Conservation (phyloP, 2,329 filamentous ascomycete genomes). For the Xylariaceae sp. region DNA sequence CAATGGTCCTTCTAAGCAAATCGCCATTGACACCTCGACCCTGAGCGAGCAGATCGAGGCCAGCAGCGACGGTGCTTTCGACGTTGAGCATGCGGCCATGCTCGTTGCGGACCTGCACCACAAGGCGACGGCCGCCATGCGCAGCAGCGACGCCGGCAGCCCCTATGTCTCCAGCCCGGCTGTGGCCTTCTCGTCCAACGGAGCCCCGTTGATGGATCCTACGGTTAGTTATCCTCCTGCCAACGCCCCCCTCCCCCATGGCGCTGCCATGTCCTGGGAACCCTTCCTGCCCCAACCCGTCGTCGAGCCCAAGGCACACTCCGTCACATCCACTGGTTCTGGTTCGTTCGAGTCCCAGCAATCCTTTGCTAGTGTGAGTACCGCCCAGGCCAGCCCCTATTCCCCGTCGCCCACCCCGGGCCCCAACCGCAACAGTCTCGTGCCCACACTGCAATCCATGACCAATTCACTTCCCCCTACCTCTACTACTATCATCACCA, state of each 20-base stretch:
- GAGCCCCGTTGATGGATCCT: conserved; percentile 71
- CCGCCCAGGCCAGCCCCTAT: conserved; percentile 54
- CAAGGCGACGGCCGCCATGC: conserved; percentile 76
- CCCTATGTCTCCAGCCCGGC: conserved; percentile 57
- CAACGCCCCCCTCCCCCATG: conserved; percentile 72
- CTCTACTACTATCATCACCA: conserved; percentile 63
- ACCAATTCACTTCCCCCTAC: conserved; percentile 69
- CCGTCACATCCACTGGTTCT: conserved; percentile 63
- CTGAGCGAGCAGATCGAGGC: conserved; percentile 86
- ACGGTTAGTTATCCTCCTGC: conserved; percentile 74
- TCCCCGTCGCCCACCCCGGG: conserved; percentile 64
- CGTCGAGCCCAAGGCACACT: conserved; percentile 71
- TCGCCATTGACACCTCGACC: conserved; percentile 79
- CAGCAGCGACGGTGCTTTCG: conserved; percentile 85
- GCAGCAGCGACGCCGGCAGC: conserved; percentile 46
- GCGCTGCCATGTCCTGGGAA: conserved; percentile 73
- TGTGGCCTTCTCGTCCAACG: conserved; percentile 71
- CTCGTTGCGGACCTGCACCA: conserved; percentile 97
- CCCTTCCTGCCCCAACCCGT: conserved; percentile 72
- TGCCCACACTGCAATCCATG: conserved; percentile 68
- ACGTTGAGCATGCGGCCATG: conserved; percentile 97
- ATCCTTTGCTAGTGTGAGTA: conserved; percentile 59
- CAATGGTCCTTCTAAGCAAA: conserved; percentile 69
- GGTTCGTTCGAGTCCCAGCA: conserved; percentile 67
- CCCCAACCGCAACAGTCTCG: conserved; percentile 57